Evolutionary conservation across 805 yeast species (phyloP), one percentile per base, ranked within the genome.

Genomic region (Cyberlindnera mrakii): DNA sequence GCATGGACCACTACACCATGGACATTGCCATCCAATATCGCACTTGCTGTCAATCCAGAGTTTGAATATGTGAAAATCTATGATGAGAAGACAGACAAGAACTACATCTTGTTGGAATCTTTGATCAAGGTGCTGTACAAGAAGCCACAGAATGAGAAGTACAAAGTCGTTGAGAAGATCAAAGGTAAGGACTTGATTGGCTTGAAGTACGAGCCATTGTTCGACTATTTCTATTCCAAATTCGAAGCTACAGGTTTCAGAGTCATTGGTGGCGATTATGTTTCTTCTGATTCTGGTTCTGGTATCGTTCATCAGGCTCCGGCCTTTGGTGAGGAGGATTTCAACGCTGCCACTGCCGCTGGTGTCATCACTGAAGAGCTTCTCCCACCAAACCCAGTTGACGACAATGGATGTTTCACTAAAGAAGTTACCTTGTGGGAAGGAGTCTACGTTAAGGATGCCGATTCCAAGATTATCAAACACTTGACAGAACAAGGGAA

Each of bases 1-100:
- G 98, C 98, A 9, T 93, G 99, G 99, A 93, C 99, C 36, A 93
- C 99, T 47, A 93, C 99, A 20, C 99, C 99, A 41, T 93, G 99
- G 99, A 95, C 99, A 40, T 74, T 93, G 61, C 99, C 99, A 34
- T 85, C 96, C 25, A 91, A 93, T 65, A 68, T 93, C 63, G 91
- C 90, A 13, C 75, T 93, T 49, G 90, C 96, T 60, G 98, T 93
- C 36, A 78, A 93, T 70, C 95, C 96, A 42, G 77, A 80, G 10
- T 80, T 88, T 49, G 97, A 89, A 68, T 93, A 93, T 60, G 85
- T 85, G 55, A 95, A 93, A 72, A 86, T 93, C 51, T 82, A 71
- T 55, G 97, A 93, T 63, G 97, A 91, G 70, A 88, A 80, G 51
- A 78, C 83, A 53, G 85, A 85, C 55, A 77, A 78, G 59, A 70